A percentile compares a stretch with the other conserved stretches of the same genome.
Evolutionary conservation across 768 basidiomycete species (phyloP).

Genomic region (Sistotremastrum suecicum): DNA sequence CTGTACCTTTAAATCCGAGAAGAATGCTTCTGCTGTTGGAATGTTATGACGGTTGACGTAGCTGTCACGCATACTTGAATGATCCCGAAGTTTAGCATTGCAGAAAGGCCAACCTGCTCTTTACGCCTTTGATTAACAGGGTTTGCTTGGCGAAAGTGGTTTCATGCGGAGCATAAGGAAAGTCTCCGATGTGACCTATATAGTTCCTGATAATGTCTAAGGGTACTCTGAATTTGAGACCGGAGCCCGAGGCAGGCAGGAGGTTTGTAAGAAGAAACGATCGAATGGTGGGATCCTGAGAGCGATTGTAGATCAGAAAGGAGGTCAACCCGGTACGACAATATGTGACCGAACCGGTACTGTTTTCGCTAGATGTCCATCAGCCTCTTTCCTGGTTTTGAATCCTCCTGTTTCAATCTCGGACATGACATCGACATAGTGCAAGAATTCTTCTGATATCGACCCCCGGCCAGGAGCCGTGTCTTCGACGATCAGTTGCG

Average conservation of each 20-base stretch:
- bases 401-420: conserved; percentile 47
- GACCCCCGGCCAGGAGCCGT: conserved; percentile 56
- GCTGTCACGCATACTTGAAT: conserved; percentile 18
- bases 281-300: conserved; percentile 58
- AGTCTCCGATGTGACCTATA: conserved; percentile 59
- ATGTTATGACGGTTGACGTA: conserved; percentile 67
- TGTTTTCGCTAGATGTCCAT: conserved; percentile 41
- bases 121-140: conserved; percentile 66
- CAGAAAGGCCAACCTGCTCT: conserved; percentile 40
- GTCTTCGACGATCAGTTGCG: conserved; percentile 61
- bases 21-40: conserved; percentile 47
- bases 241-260: conserved; percentile 20
- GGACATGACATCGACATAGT: conserved; percentile 61
- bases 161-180: conserved; percentile 55
- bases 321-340: background rate
- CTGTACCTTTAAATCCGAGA: conserved; percentile 53
- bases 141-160: conserved; percentile 42
- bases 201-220: conserved; percentile 46
- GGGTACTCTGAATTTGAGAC: conserved; percentile 59
- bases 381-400: conserved; percentile 53
- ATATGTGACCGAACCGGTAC: conserved; percentile 35
- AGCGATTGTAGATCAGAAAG: background rate
- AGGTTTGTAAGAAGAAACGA: conserved; percentile 85
- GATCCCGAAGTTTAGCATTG: background rate
- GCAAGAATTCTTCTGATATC: conserved; percentile 47